Percentiles rank a stretch among this genome's conserved stretches.
Evolutionary conservation across 1,284 basidiomycete genomes (phyloP).

Genomic region (Ganoderma resinaceum): DNA sequence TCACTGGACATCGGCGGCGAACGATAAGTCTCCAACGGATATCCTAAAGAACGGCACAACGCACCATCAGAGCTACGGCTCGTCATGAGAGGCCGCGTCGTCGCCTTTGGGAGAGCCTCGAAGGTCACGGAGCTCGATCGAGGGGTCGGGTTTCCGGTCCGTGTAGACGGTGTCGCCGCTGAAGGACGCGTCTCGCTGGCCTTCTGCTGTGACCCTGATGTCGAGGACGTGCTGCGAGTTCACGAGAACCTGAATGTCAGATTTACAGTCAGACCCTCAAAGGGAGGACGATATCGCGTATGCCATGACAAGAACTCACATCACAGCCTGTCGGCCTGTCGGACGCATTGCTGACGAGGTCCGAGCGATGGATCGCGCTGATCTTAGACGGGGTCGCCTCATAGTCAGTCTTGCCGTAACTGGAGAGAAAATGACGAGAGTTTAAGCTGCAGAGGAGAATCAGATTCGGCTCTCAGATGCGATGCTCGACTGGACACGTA

Average conservation of each 20-base stretch:
- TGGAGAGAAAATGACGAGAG: neutral
- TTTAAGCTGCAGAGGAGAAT: neutral
- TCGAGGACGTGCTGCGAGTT: constrained; percentile 2
- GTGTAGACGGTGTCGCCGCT: neutral
- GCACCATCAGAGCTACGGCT: neutral
- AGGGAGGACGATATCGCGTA: too few species aligned
- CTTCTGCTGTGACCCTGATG: neutral
- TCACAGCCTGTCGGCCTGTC: neutral
- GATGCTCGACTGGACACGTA: neutral
- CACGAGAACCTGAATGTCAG: neutral
- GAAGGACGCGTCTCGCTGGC: neutral
- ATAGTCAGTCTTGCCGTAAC: neutral
- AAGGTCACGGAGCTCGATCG: neutral
- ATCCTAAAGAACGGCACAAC: neutral
- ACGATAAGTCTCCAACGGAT: neutral
- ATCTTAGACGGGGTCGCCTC: neutral
- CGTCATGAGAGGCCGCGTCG: neutral
- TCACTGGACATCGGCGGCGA: neutral
- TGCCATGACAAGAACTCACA: neutral
- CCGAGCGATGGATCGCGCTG: neutral
- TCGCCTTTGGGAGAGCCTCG: neutral
- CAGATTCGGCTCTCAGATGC: neutral
- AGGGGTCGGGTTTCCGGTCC: neutral
- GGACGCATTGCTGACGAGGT: neutral
- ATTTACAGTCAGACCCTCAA: neutral